A percentile compares a stretch with the other conserved stretches of the same genome.
Evolutionary conservation across 2,329 filamentous ascomycete genomes (phyloP).

Genomic region (Sclerotinia subarctica): DNA sequence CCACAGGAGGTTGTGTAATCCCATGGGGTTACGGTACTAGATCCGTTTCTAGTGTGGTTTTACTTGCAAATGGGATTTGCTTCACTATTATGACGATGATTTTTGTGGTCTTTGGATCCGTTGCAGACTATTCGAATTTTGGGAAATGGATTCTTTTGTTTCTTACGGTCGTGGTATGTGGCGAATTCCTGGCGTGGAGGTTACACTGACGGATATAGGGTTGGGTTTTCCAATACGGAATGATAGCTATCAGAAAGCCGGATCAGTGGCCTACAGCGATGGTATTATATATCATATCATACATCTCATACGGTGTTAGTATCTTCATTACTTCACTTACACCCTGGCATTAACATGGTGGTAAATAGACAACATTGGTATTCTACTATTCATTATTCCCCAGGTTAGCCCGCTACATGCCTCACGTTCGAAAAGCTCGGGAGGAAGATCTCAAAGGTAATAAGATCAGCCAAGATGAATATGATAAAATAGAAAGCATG

Average conservation of each 20-base stretch:
- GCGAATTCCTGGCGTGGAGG: not conserved
- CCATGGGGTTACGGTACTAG: conserved; percentile 41
- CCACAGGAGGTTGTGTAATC: conserved; percentile 40
- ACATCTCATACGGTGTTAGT: conserved; percentile 39
- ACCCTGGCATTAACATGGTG: not conserved
- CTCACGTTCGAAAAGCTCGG: conserved; percentile 43
- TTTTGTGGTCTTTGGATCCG: conserved; percentile 44
- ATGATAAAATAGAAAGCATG: conserved; percentile 43
- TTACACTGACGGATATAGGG: conserved; percentile 28
- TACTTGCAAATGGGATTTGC: conserved; percentile 44
- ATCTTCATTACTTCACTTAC: not conserved
- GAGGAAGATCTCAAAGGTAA: conserved; percentile 43
- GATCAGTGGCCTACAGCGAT: conserved; percentile 43
- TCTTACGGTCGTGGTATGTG: conserved; percentile 39
- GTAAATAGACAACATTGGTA: conserved; percentile 40
- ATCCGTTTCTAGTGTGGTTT: conserved; percentile 41
- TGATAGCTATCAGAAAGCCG: conserved; percentile 41
- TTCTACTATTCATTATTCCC: conserved; percentile 45
- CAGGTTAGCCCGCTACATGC: conserved; percentile 42
- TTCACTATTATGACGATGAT: conserved; percentile 44
- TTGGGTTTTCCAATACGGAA: conserved; percentile 43
- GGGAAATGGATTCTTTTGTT: conserved; percentile 42
- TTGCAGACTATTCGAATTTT: conserved; percentile 44
- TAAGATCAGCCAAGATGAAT: conserved; percentile 41
- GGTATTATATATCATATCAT: conserved; percentile 43